phyloP scores from a whole-genome alignment of 2,329 filamentous ascomycete species.

The Epichloe hybrida region DNA sequence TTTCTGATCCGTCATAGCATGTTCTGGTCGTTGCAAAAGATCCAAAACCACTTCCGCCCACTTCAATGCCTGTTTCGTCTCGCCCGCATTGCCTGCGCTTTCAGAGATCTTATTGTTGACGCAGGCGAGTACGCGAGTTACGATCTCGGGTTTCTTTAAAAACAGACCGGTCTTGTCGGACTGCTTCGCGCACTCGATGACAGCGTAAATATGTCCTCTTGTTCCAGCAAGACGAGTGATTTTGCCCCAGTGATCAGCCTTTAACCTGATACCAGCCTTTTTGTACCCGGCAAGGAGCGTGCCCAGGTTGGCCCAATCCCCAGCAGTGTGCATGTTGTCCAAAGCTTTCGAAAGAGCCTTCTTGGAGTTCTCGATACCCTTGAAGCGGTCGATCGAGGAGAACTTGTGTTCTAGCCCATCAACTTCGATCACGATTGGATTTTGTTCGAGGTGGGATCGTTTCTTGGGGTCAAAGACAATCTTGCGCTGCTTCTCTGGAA shows the following conservation, averaged over 20 bases:
- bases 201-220: conserved; percentile 27
- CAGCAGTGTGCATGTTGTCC: conserved; percentile 29
- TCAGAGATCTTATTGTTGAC: conserved; percentile 26
- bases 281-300: conserved; percentile 37
- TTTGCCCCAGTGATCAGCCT: conserved; percentile 20
- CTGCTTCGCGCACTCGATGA: conserved; percentile 38
- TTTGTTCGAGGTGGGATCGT: conserved; percentile 34
- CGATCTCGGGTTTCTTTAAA: conserved; percentile 27
- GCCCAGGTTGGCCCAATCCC: conserved; percentile 39
- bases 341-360: conserved; percentile 25
- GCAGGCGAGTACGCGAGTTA: conserved; percentile 15
- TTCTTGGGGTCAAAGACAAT: conserved; percentile 36
- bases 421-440: conserved; percentile 45
- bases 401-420: conserved; percentile 42
- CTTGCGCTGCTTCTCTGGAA: conserved; percentile 38
- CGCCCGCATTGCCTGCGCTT: conserved; percentile 18
- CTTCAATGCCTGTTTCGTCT: conserved; percentile 28
- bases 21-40: conserved; percentile 33
- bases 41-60: conserved; percentile 36
- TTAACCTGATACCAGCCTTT: conserved; percentile 27
- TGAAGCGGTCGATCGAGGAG: conserved; percentile 28
- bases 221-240: conserved; percentile 28
- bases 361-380: conserved; percentile 29
- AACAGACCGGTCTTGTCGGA: conserved; percentile 31
- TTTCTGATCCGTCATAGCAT: conserved; percentile 14